phyloP scores from a whole-genome alignment of 306 rosid genomes.

The Lithocarpus polystachyus region DNA sequence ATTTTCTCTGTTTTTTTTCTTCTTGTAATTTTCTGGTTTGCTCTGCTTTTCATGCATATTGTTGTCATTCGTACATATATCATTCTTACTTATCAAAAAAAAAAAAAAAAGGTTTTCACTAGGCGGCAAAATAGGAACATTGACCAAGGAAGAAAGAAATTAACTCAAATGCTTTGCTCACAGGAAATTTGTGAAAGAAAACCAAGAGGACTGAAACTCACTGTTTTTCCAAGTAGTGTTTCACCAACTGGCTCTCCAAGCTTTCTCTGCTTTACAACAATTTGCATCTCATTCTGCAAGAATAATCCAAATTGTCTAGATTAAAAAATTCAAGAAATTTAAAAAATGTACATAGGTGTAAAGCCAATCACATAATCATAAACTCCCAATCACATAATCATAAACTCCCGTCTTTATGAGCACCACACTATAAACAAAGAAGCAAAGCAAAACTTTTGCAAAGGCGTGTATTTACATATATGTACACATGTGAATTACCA shows the following conservation, averaged over 20 bases:
- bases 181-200: not conserved
- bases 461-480: too few species aligned
- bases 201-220: slow-evolving; percentile 37
- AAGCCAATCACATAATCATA: not conserved
- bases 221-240: slow-evolving; percentile 80
- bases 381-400: not conserved
- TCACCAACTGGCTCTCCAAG: slow-evolving; percentile 79
- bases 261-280: slow-evolving; percentile 56
- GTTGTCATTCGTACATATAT: too few species aligned
- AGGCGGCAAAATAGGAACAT: not conserved
- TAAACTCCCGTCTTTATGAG: not conserved
- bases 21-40: too few species aligned
- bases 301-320: not conserved
- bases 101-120: not conserved
- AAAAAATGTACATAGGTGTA: not conserved
- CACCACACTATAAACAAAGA: not conserved
- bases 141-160: not conserved
- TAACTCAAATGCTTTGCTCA: not conserved
- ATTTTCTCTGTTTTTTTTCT: too few species aligned
- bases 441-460: not conserved
- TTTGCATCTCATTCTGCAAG: slow-evolving; percentile 70
- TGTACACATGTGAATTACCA: not conserved
- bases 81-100: too few species aligned
- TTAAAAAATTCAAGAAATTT: not conserved
- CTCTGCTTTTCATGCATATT: too few species aligned